Base-by-base conservation (phyloP, 2,329 filamentous ascomycete genomes). In the Aspergillus cejpii region DNA sequence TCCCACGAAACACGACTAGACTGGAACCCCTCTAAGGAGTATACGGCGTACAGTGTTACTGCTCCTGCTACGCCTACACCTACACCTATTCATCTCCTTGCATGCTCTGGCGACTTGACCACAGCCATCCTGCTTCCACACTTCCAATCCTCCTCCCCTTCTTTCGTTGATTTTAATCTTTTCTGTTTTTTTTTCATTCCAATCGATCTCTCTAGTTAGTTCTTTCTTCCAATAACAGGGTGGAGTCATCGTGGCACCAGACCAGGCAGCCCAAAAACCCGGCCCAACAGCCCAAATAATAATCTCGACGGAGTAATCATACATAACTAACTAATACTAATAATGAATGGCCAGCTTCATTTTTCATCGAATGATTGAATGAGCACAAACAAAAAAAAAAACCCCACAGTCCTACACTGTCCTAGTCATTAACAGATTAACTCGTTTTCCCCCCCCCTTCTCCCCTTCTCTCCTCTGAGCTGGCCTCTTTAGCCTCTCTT, bases 231-330 rank as follows among this genome's bases (percentile, higher is more conserved):
- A 34, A 34, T 34, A 15, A 19, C 15, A 44, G 37, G 43, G 60
- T 60, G 55, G 58, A 59, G 64, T 62, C 61, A 57, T 67, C 65
- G 66, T 69, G 65, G 66, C 66, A 66, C 66, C 66, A 64, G 53
- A 57, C 49, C 53, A 50, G 31, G 53, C 53, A 64, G 61, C 63
- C 61, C 60, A 64, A 66, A 53, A 34, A 51, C 47, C 59, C 61
- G 56, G 64, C 64, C 64, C 64, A 66, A 66, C 60, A 59, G 51
- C 58, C 57, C 54, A 56, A 48, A 52, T 27, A 24, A 24, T 24
- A 24, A 24, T n/a, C n/a, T n/a, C n/a, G n/a, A n/a, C n/a, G n/a
- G n/a, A n/a, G n/a, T n/a, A n/a, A n/a, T n/a, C n/a, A n/a, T n/a
- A n/a, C n/a, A n/a, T n/a, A n/a, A n/a, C n/a, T n/a, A n/a, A n/a